A percentile compares a stretch with the other conserved stretches of the same genome.
Conservation (phyloP, 495 filamentous ascomycete genomes). For the Evernia prunastri region DNA sequence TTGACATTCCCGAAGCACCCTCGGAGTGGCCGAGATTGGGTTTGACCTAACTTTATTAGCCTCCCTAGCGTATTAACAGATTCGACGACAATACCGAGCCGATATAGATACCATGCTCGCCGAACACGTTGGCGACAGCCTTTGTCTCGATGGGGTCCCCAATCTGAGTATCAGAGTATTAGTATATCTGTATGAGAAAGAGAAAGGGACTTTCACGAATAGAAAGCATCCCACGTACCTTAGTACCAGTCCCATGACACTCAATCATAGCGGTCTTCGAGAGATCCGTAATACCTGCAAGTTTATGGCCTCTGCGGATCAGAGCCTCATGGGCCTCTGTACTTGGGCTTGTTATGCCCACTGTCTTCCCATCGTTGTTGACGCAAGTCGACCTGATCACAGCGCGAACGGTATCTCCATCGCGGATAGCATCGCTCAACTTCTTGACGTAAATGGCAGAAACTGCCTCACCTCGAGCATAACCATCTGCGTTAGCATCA, state of each 20-base stretch:
- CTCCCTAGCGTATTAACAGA: neutral
- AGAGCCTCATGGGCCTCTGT: conserved; percentile 28
- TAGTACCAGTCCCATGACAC: conserved; percentile 41
- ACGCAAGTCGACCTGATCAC: conserved; percentile 33
- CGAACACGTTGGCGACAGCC: conserved; percentile 27
- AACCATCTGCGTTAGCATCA: conserved; percentile 56
- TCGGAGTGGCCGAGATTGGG: conserved; percentile 48
- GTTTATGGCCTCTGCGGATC: conserved; percentile 34
- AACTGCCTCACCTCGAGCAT: conserved; percentile 54
- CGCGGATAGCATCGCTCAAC: conserved; percentile 32
- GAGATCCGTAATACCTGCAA: conserved; percentile 29
- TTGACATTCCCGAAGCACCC: conserved; percentile 30
- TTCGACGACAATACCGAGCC: conserved; percentile 16
- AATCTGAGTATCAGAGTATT: neutral
- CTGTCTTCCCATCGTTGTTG: conserved; percentile 35
- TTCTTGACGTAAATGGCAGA: conserved; percentile 35
- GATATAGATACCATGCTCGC: conserved; percentile 23
- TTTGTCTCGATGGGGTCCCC: conserved; percentile 5
- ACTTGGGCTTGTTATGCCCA: conserved; percentile 25
- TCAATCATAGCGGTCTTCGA: conserved; percentile 29
- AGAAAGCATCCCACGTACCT: conserved; percentile 26
- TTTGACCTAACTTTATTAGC: conserved; percentile 33
- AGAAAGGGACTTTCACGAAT: neutral
- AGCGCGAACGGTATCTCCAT: conserved; percentile 34
- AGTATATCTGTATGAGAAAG: neutral